Evolutionary conservation across 495 filamentous ascomycete species (phyloP), one percentile per base, ranked within the genome.

Genomic region (Friedmanniomyces simplex): DNA sequence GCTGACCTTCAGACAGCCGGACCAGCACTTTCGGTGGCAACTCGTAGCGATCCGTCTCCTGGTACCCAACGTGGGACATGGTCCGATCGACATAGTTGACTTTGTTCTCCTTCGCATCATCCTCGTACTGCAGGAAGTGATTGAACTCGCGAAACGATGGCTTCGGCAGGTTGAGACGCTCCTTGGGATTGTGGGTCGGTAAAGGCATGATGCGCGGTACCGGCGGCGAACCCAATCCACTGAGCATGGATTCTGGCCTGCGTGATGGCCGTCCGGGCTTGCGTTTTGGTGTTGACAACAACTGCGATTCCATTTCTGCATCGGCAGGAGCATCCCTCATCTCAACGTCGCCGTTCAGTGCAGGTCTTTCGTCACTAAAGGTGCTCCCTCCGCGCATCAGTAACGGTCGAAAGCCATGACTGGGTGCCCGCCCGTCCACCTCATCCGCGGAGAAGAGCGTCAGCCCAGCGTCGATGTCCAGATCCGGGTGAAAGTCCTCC

Each of bases 401-500:
- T 22, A 65, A 39, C 1, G 58, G 64, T 57, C 49, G 61, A 45
- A 58, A 60, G 54, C 60, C 62, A 48, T 67, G 59, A 45, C 3
- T 73, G 21, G 67, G 66, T 43, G 75, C 72, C 10, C 61, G 24
- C 22, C 83, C 87, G 68, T 97, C 94, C 16, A 97, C 86, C 50
- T 96, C 87, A 57, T 91, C 81, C 10, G 90, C 80, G 37, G 77
- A 80, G 68, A 91, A 93, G 1, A 96, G 75, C 39, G 82, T 81
- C 50, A 97, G 82, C 18, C 76, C 79, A 26, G 77, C 77, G 48
- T 93, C 88, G 57, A 95, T 86, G 69, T 97, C 91, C 34, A 99
- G 78, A 63, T 96, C 86, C 13, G 86, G 90, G 69, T 99, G 93
- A 54, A 96, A 97, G 70, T 97, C 94, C 65, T 94, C 88, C 87